phyloP scores from a whole-genome alignment of 371 early-diverging fungal genomes.

The Phascolomyces articulosus region DNA sequence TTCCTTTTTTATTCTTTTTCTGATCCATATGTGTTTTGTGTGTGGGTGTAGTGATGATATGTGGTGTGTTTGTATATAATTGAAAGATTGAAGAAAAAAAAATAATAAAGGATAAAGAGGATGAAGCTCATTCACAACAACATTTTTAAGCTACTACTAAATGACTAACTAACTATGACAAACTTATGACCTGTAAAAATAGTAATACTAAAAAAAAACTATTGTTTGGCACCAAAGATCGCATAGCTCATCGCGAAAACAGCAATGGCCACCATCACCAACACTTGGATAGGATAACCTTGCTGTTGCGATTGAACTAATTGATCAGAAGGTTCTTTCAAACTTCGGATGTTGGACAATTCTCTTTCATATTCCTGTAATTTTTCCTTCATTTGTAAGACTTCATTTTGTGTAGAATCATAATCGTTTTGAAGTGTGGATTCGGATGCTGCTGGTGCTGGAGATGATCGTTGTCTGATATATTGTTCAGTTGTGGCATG shows the following conservation, averaged over 20 bases:
- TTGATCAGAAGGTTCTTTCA: background rate
- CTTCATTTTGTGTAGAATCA: background rate
- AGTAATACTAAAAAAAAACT: too few species aligned
- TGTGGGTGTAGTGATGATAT: too few species aligned
- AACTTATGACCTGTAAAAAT: too few species aligned
- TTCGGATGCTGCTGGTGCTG: background rate
- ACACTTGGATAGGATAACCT: conserved; percentile 6
- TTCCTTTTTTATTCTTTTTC: too few species aligned
- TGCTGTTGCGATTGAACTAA: background rate
- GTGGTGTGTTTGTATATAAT: too few species aligned
- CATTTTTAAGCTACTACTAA: too few species aligned
- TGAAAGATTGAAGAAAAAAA: too few species aligned
- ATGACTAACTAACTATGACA: too few species aligned
- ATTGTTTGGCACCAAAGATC: background rate
- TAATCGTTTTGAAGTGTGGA: background rate
- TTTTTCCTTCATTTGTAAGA: conserved; percentile 5
- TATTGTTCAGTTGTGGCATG: too few species aligned
- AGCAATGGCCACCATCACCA: conserved; percentile 10
- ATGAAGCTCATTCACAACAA: too few species aligned
- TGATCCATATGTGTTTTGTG: too few species aligned
- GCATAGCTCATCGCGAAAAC: conserved; percentile 10
- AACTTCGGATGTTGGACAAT: background rate
- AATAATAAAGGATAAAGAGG: too few species aligned
- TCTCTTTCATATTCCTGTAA: conserved; percentile 4
- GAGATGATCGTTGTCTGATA: background rate